Percentiles rank a stretch among this genome's conserved stretches.
phyloP scores from a whole-genome alignment of 1,284 basidiomycete genomes.

The Porodaedalea pini region DNA sequence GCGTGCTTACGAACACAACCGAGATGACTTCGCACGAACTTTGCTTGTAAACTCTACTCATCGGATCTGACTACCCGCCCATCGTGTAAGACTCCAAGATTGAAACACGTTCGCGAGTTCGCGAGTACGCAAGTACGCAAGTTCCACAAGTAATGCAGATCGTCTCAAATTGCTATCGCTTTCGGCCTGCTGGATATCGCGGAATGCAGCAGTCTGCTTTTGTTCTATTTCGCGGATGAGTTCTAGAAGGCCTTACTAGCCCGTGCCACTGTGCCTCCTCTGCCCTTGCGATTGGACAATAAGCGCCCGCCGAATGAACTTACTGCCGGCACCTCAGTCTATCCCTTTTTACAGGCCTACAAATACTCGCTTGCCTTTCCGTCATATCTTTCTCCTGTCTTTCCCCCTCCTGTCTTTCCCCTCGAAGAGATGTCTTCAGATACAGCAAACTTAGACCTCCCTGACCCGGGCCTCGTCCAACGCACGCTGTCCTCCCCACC shows the following conservation, averaged over 20 bases:
- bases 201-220: background rate
- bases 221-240: too few species aligned
- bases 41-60: background rate
- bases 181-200: too few species aligned
- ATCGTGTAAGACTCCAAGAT: too few species aligned
- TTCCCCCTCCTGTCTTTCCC: background rate
- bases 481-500: slow-evolving; percentile 29
- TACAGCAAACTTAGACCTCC: background rate
- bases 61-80: background rate
- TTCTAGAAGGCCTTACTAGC: background rate
- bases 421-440: background rate
- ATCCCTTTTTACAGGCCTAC: background rate
- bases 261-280: background rate
- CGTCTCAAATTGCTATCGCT: background rate
- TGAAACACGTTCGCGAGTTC: too few species aligned
- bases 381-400: background rate
- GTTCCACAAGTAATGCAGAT: background rate
- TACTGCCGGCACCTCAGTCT: background rate
- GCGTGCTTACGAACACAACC: background rate
- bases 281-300: background rate
- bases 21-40: background rate
- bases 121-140: background rate
- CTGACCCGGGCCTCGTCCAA: slow-evolving; percentile 7
- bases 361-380: background rate
- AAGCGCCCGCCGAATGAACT: background rate